A percentile compares a stretch with the other conserved stretches of the same genome.
phyloP scores from a whole-genome alignment of 176 grass and related monocot species.

The Lolium rigidum region DNA sequence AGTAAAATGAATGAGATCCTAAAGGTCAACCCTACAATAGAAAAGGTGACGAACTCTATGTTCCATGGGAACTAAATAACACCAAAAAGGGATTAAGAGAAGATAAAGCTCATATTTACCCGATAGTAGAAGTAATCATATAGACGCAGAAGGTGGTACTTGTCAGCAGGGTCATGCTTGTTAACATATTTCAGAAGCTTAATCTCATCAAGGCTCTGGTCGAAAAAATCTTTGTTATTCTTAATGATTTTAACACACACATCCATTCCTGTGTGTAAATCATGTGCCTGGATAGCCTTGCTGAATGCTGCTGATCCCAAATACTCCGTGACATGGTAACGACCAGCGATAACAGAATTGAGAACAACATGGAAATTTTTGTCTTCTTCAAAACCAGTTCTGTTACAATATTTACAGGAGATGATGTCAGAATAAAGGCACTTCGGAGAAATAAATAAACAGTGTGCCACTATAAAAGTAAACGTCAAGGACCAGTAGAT shows the following conservation, averaged over 20 bases:
- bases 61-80: constrained; percentile 13
- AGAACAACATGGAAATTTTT: constrained; percentile 97
- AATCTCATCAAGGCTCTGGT: constrained; percentile 99
- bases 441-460: not conserved
- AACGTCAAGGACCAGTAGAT: constrained; percentile 3
- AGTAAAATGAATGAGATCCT: constrained; percentile 17
- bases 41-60: constrained; percentile 21
- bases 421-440: constrained; percentile 45
- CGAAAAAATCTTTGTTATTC: constrained; percentile 99
- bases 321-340: constrained; percentile 99
- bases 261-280: constrained; percentile 99
- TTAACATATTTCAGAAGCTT: constrained; percentile 99
- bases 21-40: constrained; percentile 13
- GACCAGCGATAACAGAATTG: constrained; percentile 94
- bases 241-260: constrained; percentile 99
- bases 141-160: constrained; percentile 88
- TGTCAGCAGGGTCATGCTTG: constrained; percentile 96
- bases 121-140: constrained; percentile 99
- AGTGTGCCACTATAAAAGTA: not conserved
- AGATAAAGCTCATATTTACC: constrained; percentile 54
- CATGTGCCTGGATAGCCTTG: constrained; percentile 99
- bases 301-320: constrained; percentile 98
- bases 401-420: constrained; percentile 48
- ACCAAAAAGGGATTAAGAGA: constrained; percentile 12
- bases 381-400: constrained; percentile 99